Conservation (phyloP, 106 monocot species). For the Narthecium ossifragum region DNA sequence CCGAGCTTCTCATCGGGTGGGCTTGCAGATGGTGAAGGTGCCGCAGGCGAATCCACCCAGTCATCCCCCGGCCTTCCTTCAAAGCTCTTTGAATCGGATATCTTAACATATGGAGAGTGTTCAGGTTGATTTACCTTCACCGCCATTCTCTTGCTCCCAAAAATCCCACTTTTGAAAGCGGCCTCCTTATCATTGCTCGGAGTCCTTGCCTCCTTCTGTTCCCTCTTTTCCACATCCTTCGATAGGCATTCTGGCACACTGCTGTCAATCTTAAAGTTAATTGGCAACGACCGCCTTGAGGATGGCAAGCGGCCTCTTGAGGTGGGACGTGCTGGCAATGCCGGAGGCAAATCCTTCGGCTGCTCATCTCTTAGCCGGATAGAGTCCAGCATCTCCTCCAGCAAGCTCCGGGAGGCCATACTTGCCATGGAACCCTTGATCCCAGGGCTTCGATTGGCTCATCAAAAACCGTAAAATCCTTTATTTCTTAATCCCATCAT, state of each 20-base stretch:
- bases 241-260: not conserved
- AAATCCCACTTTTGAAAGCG: slow-evolving; percentile 11
- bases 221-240: not conserved
- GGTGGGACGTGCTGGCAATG: slow-evolving; percentile 31
- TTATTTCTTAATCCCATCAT: too few relatives aligned
- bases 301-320: slow-evolving; percentile 30
- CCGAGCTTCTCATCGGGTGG: not conserved
- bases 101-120: slow-evolving; percentile 19
- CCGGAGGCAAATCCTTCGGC: slow-evolving; percentile 39
- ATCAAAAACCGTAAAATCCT: too few relatives aligned
- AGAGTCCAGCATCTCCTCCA: slow-evolving; percentile 46
- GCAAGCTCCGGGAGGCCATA: slow-evolving; percentile 27
- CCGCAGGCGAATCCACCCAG: not conserved
- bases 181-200: not conserved
- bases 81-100: not conserved
- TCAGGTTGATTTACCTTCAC: slow-evolving; percentile 9
- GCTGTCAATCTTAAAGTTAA: slow-evolving; percentile 13
- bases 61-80: slow-evolving; percentile 3
- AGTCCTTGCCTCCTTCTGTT: slow-evolving; percentile 4
- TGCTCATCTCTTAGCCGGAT: slow-evolving; percentile 28
- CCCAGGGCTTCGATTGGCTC: too few relatives aligned
- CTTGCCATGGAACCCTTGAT: too few relatives aligned
- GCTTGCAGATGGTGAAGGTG: not conserved
- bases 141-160: slow-evolving; percentile 9
- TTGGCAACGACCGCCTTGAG: slow-evolving; percentile 20